Evolutionary conservation across 2,329 filamentous ascomycete genomes (phyloP).

Genomic region (Aspergillus sp.): DNA sequence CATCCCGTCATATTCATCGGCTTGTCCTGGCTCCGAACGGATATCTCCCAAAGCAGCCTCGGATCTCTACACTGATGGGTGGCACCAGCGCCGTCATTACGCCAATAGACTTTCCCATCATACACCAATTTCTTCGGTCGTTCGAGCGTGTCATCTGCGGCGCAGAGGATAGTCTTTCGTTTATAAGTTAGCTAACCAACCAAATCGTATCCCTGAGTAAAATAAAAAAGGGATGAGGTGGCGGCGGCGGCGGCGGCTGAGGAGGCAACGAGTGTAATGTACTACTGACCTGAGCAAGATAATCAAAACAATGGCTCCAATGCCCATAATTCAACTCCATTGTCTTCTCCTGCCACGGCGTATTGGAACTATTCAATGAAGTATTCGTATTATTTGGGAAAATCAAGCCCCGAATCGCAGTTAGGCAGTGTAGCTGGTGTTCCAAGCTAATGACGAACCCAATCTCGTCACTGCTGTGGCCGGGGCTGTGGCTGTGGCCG

Average conservation of each 20-base stretch:
- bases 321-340: constrained; percentile 6
- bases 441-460: constrained; percentile 10
- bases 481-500: background rate
- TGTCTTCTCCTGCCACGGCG: background rate
- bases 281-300: constrained; percentile 19
- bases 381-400: constrained; percentile 9
- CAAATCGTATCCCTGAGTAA: too few relatives aligned
- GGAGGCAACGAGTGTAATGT: background rate
- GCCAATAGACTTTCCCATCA: constrained; percentile 1
- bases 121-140: background rate
- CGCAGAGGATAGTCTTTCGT: constrained; percentile 13
- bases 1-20: constrained; percentile 9
- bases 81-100: constrained; percentile 11
- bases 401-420: constrained; percentile 8
- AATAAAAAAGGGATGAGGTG: too few relatives aligned
- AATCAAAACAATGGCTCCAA: constrained; percentile 21
- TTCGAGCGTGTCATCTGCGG: constrained; percentile 18
- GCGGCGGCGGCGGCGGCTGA: too few relatives aligned
- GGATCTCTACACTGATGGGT: constrained; percentile 16
- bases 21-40: background rate
- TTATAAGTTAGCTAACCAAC: background rate
- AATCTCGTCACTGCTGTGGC: too few relatives aligned
- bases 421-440: constrained; percentile 19
- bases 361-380: background rate
- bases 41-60: constrained; percentile 13